Evolutionary conservation across 1,139 yeast species (phyloP), one percentile per base, ranked within the genome.

Genomic region (Lodderomyces metapsilosis): DNA sequence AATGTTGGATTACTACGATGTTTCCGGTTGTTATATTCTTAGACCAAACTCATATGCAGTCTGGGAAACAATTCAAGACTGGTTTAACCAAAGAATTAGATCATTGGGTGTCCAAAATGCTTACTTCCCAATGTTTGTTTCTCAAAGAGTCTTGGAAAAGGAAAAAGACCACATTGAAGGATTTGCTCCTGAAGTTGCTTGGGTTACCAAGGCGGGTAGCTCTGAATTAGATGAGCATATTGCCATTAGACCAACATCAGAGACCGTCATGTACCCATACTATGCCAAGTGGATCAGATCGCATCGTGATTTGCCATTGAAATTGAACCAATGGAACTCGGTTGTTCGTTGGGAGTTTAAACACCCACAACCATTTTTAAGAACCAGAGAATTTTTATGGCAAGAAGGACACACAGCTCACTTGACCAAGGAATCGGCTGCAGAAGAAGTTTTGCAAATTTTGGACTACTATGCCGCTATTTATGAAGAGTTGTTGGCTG

Each of bases 341-440:
- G 98, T 94, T 41, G 98, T 94, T 40, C 84, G 99, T 77, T 94
- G 98, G 99, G 99, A 94, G 71, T 94, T 94, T 75, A 94, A 94
- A 75, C 98, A 94, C 66, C 99, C 99, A 44, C 99, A 94, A 71
- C 99, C 99, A 43, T 94, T 94, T 70, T 74, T 94, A 61, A 87
- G 99, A 78, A 94, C 98, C 12, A 85, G 99, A 72, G 99, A 94
- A 70, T 94, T 94, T 71, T 77, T 94, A 66, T 94, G 99, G 99
- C 99, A 94, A 73, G 99, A 94, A 72, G 99, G 99, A 52, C 99
- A 94, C 72, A 94, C 98, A 41, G 98, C 96, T 42, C 96, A 88
- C 62, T 78, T 92, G 61, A 85, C 94, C 45, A 70, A 72, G 52
- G 84, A 82, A 45, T 91, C 78, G 45, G 97, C 98, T 31, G 76